Base-by-base conservation (phyloP, 768 basidiomycete species). In the Asterophora lycoperdoides region DNA sequence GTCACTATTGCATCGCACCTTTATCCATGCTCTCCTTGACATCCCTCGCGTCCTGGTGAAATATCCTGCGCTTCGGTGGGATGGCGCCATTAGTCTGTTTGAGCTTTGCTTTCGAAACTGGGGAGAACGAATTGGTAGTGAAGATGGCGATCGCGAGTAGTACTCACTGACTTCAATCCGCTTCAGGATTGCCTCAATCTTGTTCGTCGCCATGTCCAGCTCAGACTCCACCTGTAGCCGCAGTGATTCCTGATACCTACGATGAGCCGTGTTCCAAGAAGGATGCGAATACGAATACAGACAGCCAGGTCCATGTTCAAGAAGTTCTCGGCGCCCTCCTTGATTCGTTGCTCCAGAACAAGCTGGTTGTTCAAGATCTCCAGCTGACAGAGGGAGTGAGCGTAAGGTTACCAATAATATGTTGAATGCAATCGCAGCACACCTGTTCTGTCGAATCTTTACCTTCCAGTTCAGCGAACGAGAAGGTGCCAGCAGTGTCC, bases 261-360 rank as follows among this genome's bases (percentile, higher is more conserved):
- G 32, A n/a, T 55, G 5, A 44, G 38, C 15, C 19, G 8, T 10
- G 10, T 10, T 5, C 10, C 41, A 8, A 8, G 23, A 23, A 23
- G 23, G 23, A 23, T 6, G 23, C 6, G 11, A 20, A 10, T 14
- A 14, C 29, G 28, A 20, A 23, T 23, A 26, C 73, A 58, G 50
- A 83, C 84, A 39, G 73, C 73, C 34, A 82, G 60, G 28, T 75
- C 68, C 68, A 89, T 84, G 56, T 82, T 81, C 11, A 96, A 71
- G 52, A 97, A 76, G 56, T 88, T 93, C 71, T 94, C 91, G 1
- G 93, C 93, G 9, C 93, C 93, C 65, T 93, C 92, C 63, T 83
- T 91, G 53, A 96, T 91, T 46, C 86, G 76, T 53, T 80, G 81
- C 68, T 93, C 86, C 52, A 88, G 75, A 45, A 80, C 79, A 15